Percentiles rank a stretch among this genome's conserved stretches.
These are phyloP conservation scores for Talaromyces verruculosus DNA, from an alignment of 2,329 filamentous ascomycete species.

Conservation along the genomic window DNA sequence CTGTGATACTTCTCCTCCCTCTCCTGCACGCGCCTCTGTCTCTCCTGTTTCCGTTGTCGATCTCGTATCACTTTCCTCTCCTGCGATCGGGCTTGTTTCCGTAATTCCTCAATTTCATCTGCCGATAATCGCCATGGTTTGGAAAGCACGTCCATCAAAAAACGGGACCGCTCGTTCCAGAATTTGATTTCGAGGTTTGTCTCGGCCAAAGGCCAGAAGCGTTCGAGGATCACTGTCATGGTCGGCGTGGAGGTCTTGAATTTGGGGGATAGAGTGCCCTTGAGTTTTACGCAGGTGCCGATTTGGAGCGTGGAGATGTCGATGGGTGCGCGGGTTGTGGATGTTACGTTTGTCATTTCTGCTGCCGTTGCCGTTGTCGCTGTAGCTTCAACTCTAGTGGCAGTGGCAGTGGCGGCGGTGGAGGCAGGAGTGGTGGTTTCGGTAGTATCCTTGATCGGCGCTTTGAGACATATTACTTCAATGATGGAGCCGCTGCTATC, in stretches of 20 bases:
- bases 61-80: conserved; percentile 40
- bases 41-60: conserved; percentile 34
- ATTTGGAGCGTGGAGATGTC: conserved; percentile 49
- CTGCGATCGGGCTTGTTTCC: conserved; percentile 42
- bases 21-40: conserved; percentile 28
- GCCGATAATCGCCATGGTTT: conserved; percentile 54
- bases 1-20: conserved; percentile 34
- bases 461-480: conserved; percentile 53
- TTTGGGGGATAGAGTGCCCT: conserved; percentile 57
- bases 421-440: conserved; percentile 28
- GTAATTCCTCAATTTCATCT: conserved; percentile 46
- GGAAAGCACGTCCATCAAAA: conserved; percentile 51
- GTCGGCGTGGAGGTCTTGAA: conserved; percentile 14
- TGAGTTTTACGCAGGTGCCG: conserved; percentile 56
- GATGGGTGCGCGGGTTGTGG: conserved; percentile 40
- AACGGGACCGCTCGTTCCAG: conserved; percentile 53
- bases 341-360: conserved; percentile 25
- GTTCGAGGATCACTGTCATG: conserved; percentile 57
- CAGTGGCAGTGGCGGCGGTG: conserved; percentile 29
- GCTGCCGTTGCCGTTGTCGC: conserved; percentile 41
- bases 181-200: conserved; percentile 57
- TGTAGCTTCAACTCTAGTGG: conserved; percentile 25
- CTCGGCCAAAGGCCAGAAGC: conserved; percentile 49
- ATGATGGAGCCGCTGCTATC: conserved; percentile 61
- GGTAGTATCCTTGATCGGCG: conserved; percentile 4